phyloP scores from a whole-genome alignment of 305 asterid species.

The Plantago coronopus region DNA sequence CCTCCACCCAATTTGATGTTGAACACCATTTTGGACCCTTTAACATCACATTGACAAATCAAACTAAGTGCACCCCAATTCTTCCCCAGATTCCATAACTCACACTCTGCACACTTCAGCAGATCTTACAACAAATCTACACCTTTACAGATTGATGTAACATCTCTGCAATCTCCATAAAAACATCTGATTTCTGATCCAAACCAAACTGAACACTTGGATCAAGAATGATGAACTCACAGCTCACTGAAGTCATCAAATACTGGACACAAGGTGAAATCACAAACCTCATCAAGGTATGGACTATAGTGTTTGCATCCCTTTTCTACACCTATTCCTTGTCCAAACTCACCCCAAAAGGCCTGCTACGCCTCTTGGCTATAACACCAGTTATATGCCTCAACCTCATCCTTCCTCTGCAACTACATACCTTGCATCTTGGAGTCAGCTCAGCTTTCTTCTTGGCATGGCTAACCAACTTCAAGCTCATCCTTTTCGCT shows the following conservation, averaged over 20 bases:
- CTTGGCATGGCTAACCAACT: slow-evolving; percentile 42
- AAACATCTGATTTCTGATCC: too few relatives aligned
- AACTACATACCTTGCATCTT: slow-evolving; percentile 35
- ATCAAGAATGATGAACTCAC: not conserved
- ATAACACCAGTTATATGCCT: slow-evolving; percentile 27
- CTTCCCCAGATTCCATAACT: too few relatives aligned
- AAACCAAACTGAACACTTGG: too few relatives aligned
- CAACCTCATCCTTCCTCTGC: slow-evolving; percentile 34
- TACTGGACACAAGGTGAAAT: slow-evolving; percentile 32
- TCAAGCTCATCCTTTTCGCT: slow-evolving; percentile 45
- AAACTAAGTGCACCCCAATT: too few relatives aligned
- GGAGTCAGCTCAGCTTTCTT: slow-evolving; percentile 33
- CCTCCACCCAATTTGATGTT: too few relatives aligned
- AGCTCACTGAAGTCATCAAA: slow-evolving; percentile 17
- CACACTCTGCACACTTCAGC: too few relatives aligned
- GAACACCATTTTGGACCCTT: too few relatives aligned
- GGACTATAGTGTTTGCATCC: slow-evolving; percentile 26
- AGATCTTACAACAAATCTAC: too few relatives aligned
- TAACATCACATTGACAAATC: too few relatives aligned
- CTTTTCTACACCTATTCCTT: slow-evolving; percentile 23
- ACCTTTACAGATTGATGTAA: too few relatives aligned
- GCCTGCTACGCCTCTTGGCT: slow-evolving; percentile 19
- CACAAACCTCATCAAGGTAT: slow-evolving; percentile 33
- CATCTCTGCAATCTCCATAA: too few relatives aligned
- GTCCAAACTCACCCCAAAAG: slow-evolving; percentile 26